Conservation (phyloP, 2,329 filamentous ascomycete species). For the Penicillium sp. region DNA sequence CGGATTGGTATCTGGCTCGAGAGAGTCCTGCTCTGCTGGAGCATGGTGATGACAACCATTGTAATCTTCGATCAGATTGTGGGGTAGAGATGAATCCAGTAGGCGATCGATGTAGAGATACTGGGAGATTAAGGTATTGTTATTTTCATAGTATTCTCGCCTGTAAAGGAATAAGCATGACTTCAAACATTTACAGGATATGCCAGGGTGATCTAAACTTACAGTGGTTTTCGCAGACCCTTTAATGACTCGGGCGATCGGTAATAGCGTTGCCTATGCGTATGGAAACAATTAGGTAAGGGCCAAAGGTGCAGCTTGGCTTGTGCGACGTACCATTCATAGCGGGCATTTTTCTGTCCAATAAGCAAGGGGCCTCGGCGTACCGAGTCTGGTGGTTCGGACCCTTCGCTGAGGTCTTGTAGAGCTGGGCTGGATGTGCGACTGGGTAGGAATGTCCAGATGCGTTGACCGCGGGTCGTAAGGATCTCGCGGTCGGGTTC, state of each 20-base stretch:
- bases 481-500: constrained; percentile 36
- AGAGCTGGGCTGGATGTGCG: constrained; percentile 23
- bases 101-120: constrained; percentile 92
- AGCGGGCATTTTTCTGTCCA: constrained; percentile 81
- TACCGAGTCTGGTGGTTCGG: constrained; percentile 8
- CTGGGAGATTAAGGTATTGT: constrained; percentile 84
- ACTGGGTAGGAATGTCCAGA: constrained; percentile 33
- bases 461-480: constrained; percentile 40
- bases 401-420: constrained; percentile 13
- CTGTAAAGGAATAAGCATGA: constrained; percentile 36
- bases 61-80: constrained; percentile 89
- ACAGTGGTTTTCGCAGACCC: constrained; percentile 70
- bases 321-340: constrained; percentile 63
- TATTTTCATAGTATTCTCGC: constrained; percentile 83
- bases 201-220: constrained; percentile 22
- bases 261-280: constrained; percentile 70
- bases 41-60: constrained; percentile 30
- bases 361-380: constrained; percentile 58
- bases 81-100: constrained; percentile 87
- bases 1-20: not conserved
- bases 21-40: not conserved
- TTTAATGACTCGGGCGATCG: constrained; percentile 74
- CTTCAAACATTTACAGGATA: not conserved
- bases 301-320: not conserved
- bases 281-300: not conserved